These are phyloP conservation scores for Helianthus tuberosus DNA, from an alignment of 129 eudicot genomes.

Conservation along the genomic window DNA sequence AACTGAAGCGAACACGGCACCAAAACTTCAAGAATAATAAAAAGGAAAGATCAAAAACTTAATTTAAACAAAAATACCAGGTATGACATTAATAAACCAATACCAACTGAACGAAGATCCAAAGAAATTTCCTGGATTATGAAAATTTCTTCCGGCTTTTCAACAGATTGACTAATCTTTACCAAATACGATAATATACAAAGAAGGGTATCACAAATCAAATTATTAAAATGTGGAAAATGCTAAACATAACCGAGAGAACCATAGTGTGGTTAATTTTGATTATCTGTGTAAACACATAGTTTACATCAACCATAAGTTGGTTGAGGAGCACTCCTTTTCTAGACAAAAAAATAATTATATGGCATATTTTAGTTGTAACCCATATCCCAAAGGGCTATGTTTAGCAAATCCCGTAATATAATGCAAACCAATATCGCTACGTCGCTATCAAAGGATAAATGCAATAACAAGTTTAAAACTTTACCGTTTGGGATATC, in stretches of 20 bases:
- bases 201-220: slow-evolving; percentile 3
- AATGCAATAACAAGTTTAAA: not conserved
- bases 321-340: slow-evolving; percentile 2
- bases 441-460: not conserved
- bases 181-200: not conserved
- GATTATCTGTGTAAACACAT: not conserved
- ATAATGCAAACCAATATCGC: not conserved
- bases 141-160: not conserved
- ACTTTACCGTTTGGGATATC: slow-evolving; percentile 86
- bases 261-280: not conserved
- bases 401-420: not conserved
- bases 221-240: not conserved
- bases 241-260: not conserved
- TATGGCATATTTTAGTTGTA: not conserved
- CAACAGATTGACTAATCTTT: not conserved
- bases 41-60: not conserved
- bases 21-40: not conserved
- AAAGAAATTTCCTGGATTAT: slow-evolving; percentile 10
- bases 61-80: not conserved
- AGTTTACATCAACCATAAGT: not conserved
- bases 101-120: not conserved
- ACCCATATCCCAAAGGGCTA: not conserved
- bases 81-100: not conserved
- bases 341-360: not conserved
- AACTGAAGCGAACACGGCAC: not conserved